Evolutionary conservation across 345 rosid genomes (phyloP), one percentile per base, ranked within the genome.

Genomic region (Hevea brasiliensis): DNA sequence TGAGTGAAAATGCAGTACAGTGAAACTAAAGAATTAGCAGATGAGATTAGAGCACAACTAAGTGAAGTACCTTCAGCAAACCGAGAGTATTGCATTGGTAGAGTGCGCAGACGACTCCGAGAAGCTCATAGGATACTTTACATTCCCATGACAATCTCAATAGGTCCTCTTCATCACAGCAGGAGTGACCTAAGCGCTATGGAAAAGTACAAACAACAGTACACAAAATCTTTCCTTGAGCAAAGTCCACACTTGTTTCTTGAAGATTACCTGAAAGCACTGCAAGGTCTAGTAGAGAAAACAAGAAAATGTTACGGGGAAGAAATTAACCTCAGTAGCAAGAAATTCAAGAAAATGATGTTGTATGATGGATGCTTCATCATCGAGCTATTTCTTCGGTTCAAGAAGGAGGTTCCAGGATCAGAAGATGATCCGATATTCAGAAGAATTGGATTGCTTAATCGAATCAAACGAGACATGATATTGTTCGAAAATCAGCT

Each of bases 211-310:
- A 57, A 57, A 24, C 35, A 24, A 24, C 61, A 24, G 5, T 57
- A 57, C 3, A 57, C 61, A 8, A 57, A 26, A 11, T 23, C 61
- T 11, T 57, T 57, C 32, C 61, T 57, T 24, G 26, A 23, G 21
- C 61, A 57, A 7, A 57, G 15, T 57, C 61, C 61, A 24, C 29
- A 24, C 17, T 23, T 57, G 61, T 57, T 57, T 10, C 61, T 57
- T 23, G 61, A 57, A 57, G 61, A 57, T 24, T 57, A 57, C 61
- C 15, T 57, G 32, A 57, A 57, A 57, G 61, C 61, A 57, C 35
- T 57, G 10, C 13, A 57, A 24, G 17, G 61, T 3, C 29, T 57
- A 0, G 61, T 23, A 57, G 61, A 57, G 35, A 57, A 57, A 57
- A 21, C 61, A 10, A 21, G 61, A 21, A 23, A 21, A 24, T 57